phyloP scores from a whole-genome alignment of 2,329 filamentous ascomycete species.

The Cercospora janseana region DNA sequence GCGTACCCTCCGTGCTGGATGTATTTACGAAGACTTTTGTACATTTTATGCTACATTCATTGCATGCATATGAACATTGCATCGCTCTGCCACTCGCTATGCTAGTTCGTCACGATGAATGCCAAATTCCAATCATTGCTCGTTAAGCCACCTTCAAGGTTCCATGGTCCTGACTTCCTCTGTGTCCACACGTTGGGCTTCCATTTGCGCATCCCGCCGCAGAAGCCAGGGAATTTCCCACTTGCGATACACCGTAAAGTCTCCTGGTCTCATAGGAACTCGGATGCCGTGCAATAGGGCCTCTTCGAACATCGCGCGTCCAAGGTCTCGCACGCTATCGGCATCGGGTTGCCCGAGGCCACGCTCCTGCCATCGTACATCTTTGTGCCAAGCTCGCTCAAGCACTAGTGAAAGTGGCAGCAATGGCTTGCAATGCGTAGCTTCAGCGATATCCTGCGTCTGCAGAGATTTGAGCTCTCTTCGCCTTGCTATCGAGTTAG shows the following conservation, averaged over 20 bases:
- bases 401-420: slow-evolving; percentile 23
- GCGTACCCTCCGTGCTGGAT: too few relatives aligned
- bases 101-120: too few relatives aligned
- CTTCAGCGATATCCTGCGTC: slow-evolving; percentile 10
- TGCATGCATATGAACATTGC: too few relatives aligned
- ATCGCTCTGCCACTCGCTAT: too few relatives aligned
- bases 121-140: too few relatives aligned
- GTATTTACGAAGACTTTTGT: too few relatives aligned
- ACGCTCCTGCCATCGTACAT: slow-evolving; percentile 27
- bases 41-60: too few relatives aligned
- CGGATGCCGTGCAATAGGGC: slow-evolving; percentile 28
- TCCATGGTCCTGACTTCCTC: neutral
- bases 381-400: slow-evolving; percentile 26
- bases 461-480: neutral
- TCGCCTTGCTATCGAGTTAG: neutral
- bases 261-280: slow-evolving; percentile 27
- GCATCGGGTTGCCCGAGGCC: slow-evolving; percentile 15
- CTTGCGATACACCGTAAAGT: slow-evolving; percentile 12
- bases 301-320: slow-evolving; percentile 17
- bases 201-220: neutral
- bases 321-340: neutral
- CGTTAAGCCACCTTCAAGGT: too few relatives aligned
- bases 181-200: neutral
- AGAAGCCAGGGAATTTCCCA: slow-evolving; percentile 8
- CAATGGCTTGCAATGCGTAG: slow-evolving; percentile 13